These are phyloP conservation scores for Suillus brevipes DNA, from an alignment of 768 basidiomycete species.

Conservation along the genomic window DNA sequence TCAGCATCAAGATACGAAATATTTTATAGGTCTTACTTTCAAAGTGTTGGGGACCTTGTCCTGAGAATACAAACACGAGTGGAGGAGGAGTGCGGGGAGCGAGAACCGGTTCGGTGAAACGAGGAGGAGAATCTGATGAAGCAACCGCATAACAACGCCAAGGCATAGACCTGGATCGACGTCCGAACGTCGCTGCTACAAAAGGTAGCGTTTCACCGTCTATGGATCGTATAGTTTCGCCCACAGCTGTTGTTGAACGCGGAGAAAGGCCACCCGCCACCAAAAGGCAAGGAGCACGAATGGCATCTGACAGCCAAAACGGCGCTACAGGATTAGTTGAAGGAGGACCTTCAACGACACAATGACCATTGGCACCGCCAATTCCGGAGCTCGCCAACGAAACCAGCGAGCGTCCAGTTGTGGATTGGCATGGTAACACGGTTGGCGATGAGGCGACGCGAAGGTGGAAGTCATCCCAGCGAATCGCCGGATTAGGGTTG, in stretches of 20 bases:
- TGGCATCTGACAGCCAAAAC: neutral
- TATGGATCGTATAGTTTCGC: neutral
- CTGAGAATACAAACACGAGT: slow-evolving; percentile 40
- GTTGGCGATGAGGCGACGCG: slow-evolving; percentile 31
- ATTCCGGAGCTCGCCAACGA: slow-evolving; percentile 47
- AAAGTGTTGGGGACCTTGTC: slow-evolving; percentile 42
- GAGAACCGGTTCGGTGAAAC: slow-evolving; percentile 31
- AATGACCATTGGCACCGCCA: slow-evolving; percentile 45
- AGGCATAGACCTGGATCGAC: slow-evolving; percentile 34
- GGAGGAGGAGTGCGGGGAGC: slow-evolving; percentile 26
- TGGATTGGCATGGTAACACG: slow-evolving; percentile 13
- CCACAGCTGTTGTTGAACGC: slow-evolving; percentile 22
- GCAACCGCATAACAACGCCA: slow-evolving; percentile 31
- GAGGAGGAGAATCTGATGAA: slow-evolving; percentile 1
- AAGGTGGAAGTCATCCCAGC: slow-evolving; percentile 40
- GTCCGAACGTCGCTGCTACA: slow-evolving; percentile 16
- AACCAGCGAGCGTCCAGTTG: slow-evolving; percentile 33
- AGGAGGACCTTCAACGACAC: slow-evolving; percentile 36
- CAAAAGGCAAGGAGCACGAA: neutral
- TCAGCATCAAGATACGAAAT: neutral
- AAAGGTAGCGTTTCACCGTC: neutral
- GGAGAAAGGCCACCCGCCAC: slow-evolving; percentile 40
- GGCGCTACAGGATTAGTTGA: neutral
- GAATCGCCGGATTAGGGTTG: slow-evolving; percentile 38
- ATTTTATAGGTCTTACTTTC: slow-evolving; percentile 29